These are phyloP conservation scores for Citrus glauca DNA, from an alignment of 345 rosid genomes.

Conservation along the genomic window DNA sequence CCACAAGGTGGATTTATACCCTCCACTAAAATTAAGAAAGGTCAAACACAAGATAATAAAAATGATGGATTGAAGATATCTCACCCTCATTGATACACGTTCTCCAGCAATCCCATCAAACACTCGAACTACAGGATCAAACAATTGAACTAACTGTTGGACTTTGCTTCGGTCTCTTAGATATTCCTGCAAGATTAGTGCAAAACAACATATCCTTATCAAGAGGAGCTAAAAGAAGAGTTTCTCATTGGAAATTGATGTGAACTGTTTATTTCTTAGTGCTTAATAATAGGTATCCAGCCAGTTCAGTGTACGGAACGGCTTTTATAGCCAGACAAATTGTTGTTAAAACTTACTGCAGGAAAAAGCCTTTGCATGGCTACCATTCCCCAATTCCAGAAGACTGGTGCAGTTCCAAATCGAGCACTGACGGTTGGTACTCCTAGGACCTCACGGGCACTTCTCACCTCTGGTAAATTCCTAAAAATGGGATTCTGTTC, in stretches of 20 bases:
- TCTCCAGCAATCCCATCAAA: conserved; percentile 78
- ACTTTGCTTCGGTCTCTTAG: conserved; percentile 77
- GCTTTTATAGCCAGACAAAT: neutral
- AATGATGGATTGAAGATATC: conserved; percentile 1
- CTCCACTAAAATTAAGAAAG: neutral
- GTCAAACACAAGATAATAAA: neutral
- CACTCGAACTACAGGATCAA: conserved; percentile 82
- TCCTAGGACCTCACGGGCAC: conserved; percentile 62
- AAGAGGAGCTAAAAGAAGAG: neutral
- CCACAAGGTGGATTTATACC: neutral
- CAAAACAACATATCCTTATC: neutral
- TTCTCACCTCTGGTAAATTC: conserved; percentile 87
- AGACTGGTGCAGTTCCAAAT: conserved; percentile 89
- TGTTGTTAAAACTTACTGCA: conserved; percentile 39
- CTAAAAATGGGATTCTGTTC: conserved; percentile 33
- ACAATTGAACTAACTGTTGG: conserved; percentile 68
- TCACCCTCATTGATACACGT: conserved; percentile 88
- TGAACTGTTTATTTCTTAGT: neutral
- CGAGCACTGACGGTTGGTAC: conserved; percentile 93
- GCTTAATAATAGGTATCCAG: neutral
- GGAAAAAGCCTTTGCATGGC: conserved; percentile 77
- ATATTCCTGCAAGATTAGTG: conserved; percentile 50
- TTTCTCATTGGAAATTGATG: neutral
- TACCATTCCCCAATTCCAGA: conserved; percentile 98
- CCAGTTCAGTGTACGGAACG: neutral